Conservation (phyloP, 2,329 filamentous ascomycete genomes). For the Ophiostoma ips region DNA sequence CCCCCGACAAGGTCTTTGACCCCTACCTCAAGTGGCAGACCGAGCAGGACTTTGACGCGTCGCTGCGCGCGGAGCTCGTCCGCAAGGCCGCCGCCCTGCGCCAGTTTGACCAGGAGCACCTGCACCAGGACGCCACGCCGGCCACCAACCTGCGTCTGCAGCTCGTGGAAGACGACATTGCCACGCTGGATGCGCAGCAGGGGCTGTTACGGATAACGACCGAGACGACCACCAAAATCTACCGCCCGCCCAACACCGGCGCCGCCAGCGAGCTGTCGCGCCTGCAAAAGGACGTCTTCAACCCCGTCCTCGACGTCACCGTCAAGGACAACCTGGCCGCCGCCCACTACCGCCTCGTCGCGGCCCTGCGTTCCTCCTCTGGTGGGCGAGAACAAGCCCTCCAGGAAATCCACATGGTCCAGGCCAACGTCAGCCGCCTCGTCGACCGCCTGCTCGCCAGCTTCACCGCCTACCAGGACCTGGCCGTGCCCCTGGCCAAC, state of each 20-base stretch:
- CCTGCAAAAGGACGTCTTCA: slow-evolving; percentile 78
- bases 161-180: slow-evolving; percentile 47
- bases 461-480: slow-evolving; percentile 73
- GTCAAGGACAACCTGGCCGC: slow-evolving; percentile 32
- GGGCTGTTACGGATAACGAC: no score
- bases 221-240: slow-evolving; percentile 6
- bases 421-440: slow-evolving; percentile 50
- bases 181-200: slow-evolving; percentile 9
- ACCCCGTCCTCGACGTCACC: slow-evolving; percentile 55
- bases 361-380: slow-evolving; percentile 15
- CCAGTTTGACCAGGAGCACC: slow-evolving; percentile 52
- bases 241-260: slow-evolving; percentile 10
- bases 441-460: slow-evolving; percentile 56
- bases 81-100: slow-evolving; percentile 45
- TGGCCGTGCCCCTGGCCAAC: slow-evolving; percentile 63
- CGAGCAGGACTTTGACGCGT: slow-evolving; percentile 43
- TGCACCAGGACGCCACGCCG: slow-evolving; percentile 43
- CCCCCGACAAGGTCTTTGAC: slow-evolving; percentile 78
- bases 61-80: slow-evolving; percentile 41
- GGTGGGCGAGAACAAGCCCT: slow-evolving; percentile 15
- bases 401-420: slow-evolving; percentile 36
- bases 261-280: slow-evolving; percentile 31
- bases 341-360: slow-evolving; percentile 22
- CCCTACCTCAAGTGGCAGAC: slow-evolving; percentile 55
- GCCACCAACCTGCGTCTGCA: slow-evolving; percentile 50